phyloP scores from a whole-genome alignment of 352 stramenopile genomes.

The Globisporangium heterothallicum region DNA sequence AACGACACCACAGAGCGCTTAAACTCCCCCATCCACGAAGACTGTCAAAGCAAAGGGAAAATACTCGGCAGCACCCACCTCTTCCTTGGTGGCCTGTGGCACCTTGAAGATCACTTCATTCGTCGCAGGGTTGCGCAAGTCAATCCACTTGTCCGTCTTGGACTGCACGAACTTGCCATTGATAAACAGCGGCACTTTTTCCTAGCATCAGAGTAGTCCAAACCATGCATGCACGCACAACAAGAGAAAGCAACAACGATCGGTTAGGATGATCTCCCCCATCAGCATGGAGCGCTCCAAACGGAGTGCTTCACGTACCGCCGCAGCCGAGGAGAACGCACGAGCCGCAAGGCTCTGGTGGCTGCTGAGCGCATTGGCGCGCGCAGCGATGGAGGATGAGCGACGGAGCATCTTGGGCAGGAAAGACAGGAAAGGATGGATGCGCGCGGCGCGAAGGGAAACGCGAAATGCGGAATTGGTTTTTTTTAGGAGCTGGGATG shows the following conservation, averaged over 20 bases:
- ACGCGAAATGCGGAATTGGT: constrained; percentile 15
- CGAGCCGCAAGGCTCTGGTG: constrained; percentile 9
- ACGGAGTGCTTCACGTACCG: constrained; percentile 14
- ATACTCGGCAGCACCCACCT: constrained; percentile 29
- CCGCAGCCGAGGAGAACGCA: constrained; percentile 36
- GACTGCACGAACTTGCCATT: constrained; percentile 91
- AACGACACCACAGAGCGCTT: neutral
- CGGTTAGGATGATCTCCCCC: too few relatives aligned
- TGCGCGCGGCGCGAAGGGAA: constrained; percentile 13
- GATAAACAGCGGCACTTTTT: constrained; percentile 86
- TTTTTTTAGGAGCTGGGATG: constrained; percentile 13
- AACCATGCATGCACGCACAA: neutral
- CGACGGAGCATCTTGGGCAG: neutral
- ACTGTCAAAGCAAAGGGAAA: neutral
- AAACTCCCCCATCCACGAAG: too few relatives aligned
- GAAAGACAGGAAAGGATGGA: neutral
- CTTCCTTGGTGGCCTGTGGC: constrained; percentile 79
- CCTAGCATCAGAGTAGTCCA: constrained; percentile 17
- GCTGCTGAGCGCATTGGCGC: neutral
- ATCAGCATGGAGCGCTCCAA: neutral
- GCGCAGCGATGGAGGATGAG: neutral
- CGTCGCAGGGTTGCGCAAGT: constrained; percentile 90
- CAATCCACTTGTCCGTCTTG: constrained; percentile 89
- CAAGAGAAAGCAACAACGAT: too few relatives aligned
- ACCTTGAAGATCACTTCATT: constrained; percentile 86